A percentile compares a stretch with the other conserved stretches of the same genome.
Conservation (phyloP, 2,329 filamentous ascomycete genomes). For the Cytospora mali region DNA sequence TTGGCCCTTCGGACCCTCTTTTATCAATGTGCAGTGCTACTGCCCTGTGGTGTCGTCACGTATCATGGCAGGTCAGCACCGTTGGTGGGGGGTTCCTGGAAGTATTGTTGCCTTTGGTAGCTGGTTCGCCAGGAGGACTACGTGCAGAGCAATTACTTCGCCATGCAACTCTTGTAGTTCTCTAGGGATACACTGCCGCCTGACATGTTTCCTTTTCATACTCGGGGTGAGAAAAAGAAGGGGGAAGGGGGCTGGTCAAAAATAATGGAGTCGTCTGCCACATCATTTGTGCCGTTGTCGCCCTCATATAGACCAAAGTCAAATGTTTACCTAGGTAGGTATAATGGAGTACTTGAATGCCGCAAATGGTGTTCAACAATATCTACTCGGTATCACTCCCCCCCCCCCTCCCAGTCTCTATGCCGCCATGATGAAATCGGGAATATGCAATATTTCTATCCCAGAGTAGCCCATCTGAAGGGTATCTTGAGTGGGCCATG, state of each 20-base stretch:
- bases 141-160: no score
- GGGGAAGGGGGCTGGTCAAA: no score
- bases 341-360: not conserved
- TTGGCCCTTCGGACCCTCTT: not conserved
- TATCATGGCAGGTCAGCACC: not conserved
- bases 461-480: not conserved
- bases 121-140: no score
- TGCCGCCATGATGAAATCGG: not conserved
- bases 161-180: no score
- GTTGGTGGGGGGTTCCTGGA: not conserved
- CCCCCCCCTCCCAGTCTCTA: not conserved
- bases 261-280: no score
- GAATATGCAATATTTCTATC: not conserved
- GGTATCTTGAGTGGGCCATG: not conserved
- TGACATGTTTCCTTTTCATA: no score
- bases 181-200: no score
- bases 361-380: not conserved
- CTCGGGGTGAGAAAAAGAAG: no score
- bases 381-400: not conserved
- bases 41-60: not conserved
- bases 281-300: no score
- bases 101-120: not conserved
- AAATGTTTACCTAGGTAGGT: not conserved
- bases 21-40: not conserved
- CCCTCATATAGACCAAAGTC: no score